These are phyloP conservation scores for Sanghuangporus sanghuang DNA, from an alignment of 1,284 basidiomycete genomes.

Conservation along the genomic window DNA sequence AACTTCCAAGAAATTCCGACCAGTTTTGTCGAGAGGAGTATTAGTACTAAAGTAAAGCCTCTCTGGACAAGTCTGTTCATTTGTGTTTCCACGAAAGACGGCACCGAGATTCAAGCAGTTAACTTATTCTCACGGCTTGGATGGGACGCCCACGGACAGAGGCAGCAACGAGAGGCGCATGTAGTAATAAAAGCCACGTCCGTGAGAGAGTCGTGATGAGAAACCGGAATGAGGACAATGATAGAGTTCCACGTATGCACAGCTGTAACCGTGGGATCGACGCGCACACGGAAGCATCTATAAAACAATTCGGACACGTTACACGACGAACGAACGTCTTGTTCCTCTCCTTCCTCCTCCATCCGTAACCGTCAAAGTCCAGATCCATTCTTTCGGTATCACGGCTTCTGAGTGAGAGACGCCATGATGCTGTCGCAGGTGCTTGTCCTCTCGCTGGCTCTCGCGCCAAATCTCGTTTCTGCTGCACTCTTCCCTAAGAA, in stretches of 20 bases:
- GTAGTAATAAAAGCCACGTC: neutral
- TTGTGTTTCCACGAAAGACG: too few relatives aligned
- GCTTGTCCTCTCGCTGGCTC: constrained; percentile 31
- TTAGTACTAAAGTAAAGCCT: too few relatives aligned
- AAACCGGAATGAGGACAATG: neutral
- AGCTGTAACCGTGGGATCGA: neutral
- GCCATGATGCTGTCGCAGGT: constrained; percentile 28
- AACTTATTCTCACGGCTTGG: neutral
- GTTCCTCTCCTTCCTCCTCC: neutral
- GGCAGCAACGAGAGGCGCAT: neutral
- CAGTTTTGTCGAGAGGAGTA: too few relatives aligned
- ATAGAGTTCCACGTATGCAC: neutral
- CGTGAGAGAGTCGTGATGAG: neutral
- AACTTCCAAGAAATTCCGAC: too few relatives aligned
- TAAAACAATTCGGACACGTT: neutral
- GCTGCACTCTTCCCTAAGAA: constrained; percentile 72
- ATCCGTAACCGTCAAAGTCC: too few relatives aligned
- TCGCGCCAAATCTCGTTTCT: constrained; percentile 49
- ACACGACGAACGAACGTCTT: neutral
- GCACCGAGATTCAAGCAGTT: too few relatives aligned
- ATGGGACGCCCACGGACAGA: neutral
- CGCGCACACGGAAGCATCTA: neutral
- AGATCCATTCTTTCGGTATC: neutral
- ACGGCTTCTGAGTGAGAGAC: neutral
- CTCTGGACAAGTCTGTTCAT: too few relatives aligned